A percentile compares a stretch with the other conserved stretches of the same genome.
These are phyloP conservation scores for Opeltia flavorubescens DNA, from an alignment of 495 filamentous ascomycete species.

Conservation along the genomic window DNA sequence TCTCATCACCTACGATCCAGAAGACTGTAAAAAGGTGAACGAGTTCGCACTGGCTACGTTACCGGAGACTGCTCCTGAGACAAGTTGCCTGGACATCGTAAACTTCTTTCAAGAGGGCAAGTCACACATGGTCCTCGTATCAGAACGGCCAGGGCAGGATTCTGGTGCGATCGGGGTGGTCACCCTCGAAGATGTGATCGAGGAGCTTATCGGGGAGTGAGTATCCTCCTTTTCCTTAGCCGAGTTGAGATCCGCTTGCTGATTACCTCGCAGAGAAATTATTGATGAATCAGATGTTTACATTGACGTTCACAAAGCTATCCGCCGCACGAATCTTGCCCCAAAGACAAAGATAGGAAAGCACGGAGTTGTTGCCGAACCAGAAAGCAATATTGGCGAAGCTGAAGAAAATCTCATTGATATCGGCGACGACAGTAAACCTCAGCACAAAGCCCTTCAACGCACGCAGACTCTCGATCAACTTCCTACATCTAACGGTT, in stretches of 20 bases:
- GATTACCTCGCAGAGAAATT: slow-evolving; percentile 42
- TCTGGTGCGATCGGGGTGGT: slow-evolving; percentile 85
- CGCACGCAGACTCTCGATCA: slow-evolving; percentile 2
- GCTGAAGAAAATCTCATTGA: slow-evolving; percentile 26
- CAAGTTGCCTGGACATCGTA: slow-evolving; percentile 92
- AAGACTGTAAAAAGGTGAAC: slow-evolving; percentile 68
- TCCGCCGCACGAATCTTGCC: slow-evolving; percentile 61
- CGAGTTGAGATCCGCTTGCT: slow-evolving; percentile 9
- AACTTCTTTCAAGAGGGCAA: slow-evolving; percentile 99
- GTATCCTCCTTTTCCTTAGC: slow-evolving; percentile 21
- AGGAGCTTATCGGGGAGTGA: slow-evolving; percentile 94
- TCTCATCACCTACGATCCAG: slow-evolving; percentile 94
- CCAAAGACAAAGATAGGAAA: slow-evolving; percentile 48
- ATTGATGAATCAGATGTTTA: slow-evolving; percentile 91
- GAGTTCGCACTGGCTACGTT: slow-evolving; percentile 89
- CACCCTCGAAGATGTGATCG: slow-evolving; percentile 94
- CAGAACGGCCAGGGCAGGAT: slow-evolving; percentile 75
- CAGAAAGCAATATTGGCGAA: slow-evolving; percentile 14
- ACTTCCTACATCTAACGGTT: slow-evolving; percentile 3
- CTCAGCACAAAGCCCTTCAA: slow-evolving; percentile 9
- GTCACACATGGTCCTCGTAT: slow-evolving; percentile 96
- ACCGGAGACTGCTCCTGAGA: slow-evolving; percentile 87
- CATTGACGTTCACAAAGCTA: slow-evolving; percentile 93
- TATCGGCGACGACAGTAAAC: slow-evolving; percentile 18
- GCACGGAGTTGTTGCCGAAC: slow-evolving; percentile 32